Base-by-base conservation (phyloP, 441 rosid species). In the Pelargonium australe region DNA sequence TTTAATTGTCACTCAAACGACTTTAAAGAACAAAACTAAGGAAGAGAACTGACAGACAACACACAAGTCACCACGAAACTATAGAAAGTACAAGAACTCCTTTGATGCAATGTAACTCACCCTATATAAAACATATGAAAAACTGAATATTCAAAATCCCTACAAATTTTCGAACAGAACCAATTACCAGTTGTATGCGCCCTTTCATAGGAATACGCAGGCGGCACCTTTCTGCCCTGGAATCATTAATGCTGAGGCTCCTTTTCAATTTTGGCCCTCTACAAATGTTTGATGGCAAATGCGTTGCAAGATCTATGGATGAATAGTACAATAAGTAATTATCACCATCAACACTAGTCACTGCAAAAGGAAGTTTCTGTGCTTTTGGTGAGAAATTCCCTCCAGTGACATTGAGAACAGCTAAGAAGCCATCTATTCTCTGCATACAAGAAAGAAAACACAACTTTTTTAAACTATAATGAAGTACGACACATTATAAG, bases 371-470 rank as follows among this genome's bases (percentile, higher is more conserved):
- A 77, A 84, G 87, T 67, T 86, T 86, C 72, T 75, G 85, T 16
- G 79, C 67, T 73, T 78, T 75, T 17, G 86, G 86, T 3, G 85
- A 84, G 82, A 86, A 86, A 72, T 68, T 77, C 20, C 90, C 90
- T 23, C 87, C 87, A 0, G 77, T 80, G 55, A 86, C 75, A 74
- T 79, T 84, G 31, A 86, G 85, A 73, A 84, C 80, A 66, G 87
- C 90, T 17, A 84, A 82, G 79, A 84, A 86, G 40, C 87, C 87
- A 75, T 76, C 76, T 13, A 86, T 84, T 78, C 75, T 85, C 90
- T 86, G 81, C 71, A 78, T 57, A 45, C 25, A 65, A 74, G 63
- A 60, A 72, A 67, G 20, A 17, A 60, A 0, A 64, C 69, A 31
- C 57, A 41, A 63, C 0, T 55, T 23, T 37, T 74, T 63, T 70